A percentile compares a stretch with the other conserved stretches of the same genome.
phyloP scores from a whole-genome alignment of 208 protist species.

The Leishmania martiniquensis region DNA sequence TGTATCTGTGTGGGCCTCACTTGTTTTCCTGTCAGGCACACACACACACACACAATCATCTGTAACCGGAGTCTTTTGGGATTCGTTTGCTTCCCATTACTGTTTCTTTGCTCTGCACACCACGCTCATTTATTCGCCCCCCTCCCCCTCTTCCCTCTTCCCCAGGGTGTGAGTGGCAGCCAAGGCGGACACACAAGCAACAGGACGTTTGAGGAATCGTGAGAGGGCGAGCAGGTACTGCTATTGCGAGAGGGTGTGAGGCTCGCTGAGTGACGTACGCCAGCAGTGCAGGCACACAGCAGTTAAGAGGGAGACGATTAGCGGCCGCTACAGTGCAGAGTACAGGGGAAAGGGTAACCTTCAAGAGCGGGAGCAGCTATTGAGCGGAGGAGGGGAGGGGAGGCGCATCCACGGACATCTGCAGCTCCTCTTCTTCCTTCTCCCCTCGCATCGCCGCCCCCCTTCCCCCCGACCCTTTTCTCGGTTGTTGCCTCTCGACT shows the following conservation, averaged over 20 bases:
- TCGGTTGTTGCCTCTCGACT: too few relatives aligned
- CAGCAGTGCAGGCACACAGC: neutral
- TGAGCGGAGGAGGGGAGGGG: neutral
- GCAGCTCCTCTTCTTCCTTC: neutral
- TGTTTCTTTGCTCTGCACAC: neutral
- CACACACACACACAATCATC: neutral
- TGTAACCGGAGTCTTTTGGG: too few relatives aligned
- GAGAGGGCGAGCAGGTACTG: neutral
- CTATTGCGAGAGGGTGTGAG: neutral
- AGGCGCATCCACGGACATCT: neutral
- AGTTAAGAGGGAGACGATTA: neutral
- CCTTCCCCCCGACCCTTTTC: too few relatives aligned
- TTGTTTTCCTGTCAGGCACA: neutral
- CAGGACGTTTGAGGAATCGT: neutral
- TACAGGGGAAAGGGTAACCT: neutral
- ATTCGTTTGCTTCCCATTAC: neutral
- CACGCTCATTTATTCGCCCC: neutral
- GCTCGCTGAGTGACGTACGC: neutral
- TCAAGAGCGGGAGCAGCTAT: neutral
- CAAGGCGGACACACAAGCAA: neutral
- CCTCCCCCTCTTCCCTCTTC: neutral
- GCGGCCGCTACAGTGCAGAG: neutral
- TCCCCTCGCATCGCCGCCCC: neutral
- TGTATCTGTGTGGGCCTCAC: neutral
- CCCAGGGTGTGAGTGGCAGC: neutral